Percentiles rank a stretch among this genome's conserved stretches.
Conservation (phyloP, 2,329 filamentous ascomycete genomes). For the Atkinsonella hypoxylon region DNA sequence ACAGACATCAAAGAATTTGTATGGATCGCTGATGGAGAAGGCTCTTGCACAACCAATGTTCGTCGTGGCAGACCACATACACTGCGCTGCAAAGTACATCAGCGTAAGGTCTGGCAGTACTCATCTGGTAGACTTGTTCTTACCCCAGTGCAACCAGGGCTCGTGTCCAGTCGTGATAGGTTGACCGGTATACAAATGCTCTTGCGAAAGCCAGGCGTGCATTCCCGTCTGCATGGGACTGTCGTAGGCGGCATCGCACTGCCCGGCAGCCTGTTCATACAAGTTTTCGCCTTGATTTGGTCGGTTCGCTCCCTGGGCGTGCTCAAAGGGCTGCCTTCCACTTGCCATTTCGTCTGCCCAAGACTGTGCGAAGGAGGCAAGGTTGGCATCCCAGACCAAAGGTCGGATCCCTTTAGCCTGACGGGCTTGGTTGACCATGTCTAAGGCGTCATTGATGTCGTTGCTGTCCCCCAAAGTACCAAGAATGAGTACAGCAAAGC, state of each 20-base stretch:
- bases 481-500: constrained; percentile 6
- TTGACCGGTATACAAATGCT: constrained; percentile 17
- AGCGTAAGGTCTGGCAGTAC: background rate
- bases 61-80: constrained; percentile 22
- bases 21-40: constrained; percentile 19
- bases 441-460: constrained; percentile 15
- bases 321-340: constrained; percentile 18
- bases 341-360: constrained; percentile 24
- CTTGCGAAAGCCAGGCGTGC: constrained; percentile 20
- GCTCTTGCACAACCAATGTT: constrained; percentile 23
- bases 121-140: constrained; percentile 3
- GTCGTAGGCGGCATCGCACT: constrained; percentile 18
- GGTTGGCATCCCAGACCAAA: constrained; percentile 18
- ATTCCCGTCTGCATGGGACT: constrained; percentile 19
- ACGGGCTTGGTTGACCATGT: constrained; percentile 21
- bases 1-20: constrained; percentile 22
- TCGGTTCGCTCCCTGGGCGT: constrained; percentile 18
- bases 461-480: constrained; percentile 10
- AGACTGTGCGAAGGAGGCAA: constrained; percentile 20
- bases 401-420: constrained; percentile 15
- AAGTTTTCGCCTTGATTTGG: constrained; percentile 24
- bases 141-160: constrained; percentile 26
- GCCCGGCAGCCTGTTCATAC: constrained; percentile 18
- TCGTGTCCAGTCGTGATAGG: constrained; percentile 21
- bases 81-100: constrained; percentile 17